A percentile compares a stretch with the other conserved stretches of the same genome.
Conservation (phyloP, 345 rosid genomes). For the Mercurialis annua region DNA sequence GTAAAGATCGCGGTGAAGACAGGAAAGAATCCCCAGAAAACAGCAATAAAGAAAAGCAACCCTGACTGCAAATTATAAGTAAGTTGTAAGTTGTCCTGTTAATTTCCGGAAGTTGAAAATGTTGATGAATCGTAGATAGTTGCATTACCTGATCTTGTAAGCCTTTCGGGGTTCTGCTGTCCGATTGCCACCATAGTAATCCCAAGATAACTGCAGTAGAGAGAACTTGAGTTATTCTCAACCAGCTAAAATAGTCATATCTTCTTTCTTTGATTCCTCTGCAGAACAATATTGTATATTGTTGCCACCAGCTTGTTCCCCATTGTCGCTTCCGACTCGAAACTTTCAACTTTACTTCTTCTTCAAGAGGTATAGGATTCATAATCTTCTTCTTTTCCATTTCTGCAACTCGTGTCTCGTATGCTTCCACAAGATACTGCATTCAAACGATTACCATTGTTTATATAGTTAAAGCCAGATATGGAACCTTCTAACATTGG, state of each 20-base stretch:
- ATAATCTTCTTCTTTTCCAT: constrained; percentile 69
- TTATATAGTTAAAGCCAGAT: too few relatives aligned
- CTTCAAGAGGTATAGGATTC: constrained; percentile 68
- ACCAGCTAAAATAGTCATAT: constrained; percentile 96
- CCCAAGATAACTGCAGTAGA: constrained; percentile 86
- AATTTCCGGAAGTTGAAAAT: not conserved
- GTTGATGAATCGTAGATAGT: not conserved
- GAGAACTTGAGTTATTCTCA: constrained; percentile 87
- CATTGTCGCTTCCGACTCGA: constrained; percentile 59
- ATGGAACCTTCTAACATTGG: too few relatives aligned
- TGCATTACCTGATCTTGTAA: constrained; percentile 83
- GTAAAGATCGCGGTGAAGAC: constrained; percentile 96
- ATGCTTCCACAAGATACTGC: constrained; percentile 90
- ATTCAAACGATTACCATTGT: constrained; percentile 14
- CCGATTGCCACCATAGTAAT: constrained; percentile 93
- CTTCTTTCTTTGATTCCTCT: constrained; percentile 88
- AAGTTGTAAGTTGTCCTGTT: constrained; percentile 6
- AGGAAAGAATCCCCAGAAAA: constrained; percentile 98
- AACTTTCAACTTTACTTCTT: constrained; percentile 55
- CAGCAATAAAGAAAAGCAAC: constrained; percentile 89
- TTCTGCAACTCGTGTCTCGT: constrained; percentile 69
- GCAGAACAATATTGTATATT: constrained; percentile 61
- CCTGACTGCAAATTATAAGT: constrained; percentile 65
- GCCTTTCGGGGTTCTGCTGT: constrained; percentile 49
- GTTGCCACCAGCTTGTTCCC: constrained; percentile 95